Evolutionary conservation across 148 eudicot genomes (phyloP), one percentile per base, ranked within the genome.

Genomic region (Polygonum aviculare): DNA sequence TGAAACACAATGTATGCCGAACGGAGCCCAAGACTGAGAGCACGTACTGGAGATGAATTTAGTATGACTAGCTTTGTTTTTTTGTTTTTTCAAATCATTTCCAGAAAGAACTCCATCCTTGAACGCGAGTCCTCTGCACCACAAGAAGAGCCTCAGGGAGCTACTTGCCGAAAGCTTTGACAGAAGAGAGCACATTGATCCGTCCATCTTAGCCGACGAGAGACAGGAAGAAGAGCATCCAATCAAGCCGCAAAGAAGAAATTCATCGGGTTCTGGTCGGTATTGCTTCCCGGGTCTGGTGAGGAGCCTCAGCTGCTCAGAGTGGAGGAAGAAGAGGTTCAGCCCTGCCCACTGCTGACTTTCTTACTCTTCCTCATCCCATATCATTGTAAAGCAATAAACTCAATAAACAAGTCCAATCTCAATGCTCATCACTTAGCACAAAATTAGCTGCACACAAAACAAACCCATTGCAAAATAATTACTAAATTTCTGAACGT

Each of bases 241-340:
- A 21, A 57, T 19, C 63, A 57, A 7, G 33, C 11, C 22, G 63
- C 12, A 57, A 7, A 57, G 31, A 19, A 57, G 35, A 12, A 57
- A 57, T 7, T 19, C 63, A 57, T 57, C 63, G 9, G 31, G 31
- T 2, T 57, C 63, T 0, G 63, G 33, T 57, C 63, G 63, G 35
- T 12, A 9, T 21, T 57, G 63, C 63, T 57, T 57, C 14, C 63
- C 63, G 10, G 31, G 63, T 57, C 63, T 57, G 63, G 63, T 57
- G 63, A 57, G 63, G 63, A 57, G 63, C 63, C 63, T 57, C 63
- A 57, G 63, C 63, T 57, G 33, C 10, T 57, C 63, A 21, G 63
- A 57, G 11, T 57, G 63, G 55, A 51, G 4, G 35, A 57, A 57
- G 63, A 57, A 57, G 63, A 57, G 63, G 63, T 12, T 57, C 19